A percentile compares a stretch with the other conserved stretches of the same genome.
These are phyloP conservation scores for Penicillium sp. DNA, from an alignment of 2,329 filamentous ascomycete species.

Conservation along the genomic window DNA sequence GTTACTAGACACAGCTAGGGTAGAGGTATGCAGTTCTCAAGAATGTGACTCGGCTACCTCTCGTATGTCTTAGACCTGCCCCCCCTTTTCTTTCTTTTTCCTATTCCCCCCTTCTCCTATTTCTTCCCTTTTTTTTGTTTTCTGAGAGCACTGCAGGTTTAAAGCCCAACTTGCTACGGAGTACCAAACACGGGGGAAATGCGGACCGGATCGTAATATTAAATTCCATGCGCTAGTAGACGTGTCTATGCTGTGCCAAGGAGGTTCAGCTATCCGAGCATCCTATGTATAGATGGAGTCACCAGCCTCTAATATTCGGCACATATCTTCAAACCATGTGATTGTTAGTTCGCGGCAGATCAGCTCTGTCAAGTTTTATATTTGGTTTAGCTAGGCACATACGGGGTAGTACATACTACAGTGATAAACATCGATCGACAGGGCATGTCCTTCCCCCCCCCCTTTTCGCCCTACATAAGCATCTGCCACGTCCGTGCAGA, in stretches of 20 bases:
- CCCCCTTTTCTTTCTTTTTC: neutral
- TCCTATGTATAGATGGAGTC: neutral
- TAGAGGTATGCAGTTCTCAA: slow-evolving; percentile 5
- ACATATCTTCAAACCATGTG: slow-evolving; percentile 5
- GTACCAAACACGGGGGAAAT: slow-evolving; percentile 8
- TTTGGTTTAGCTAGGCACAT: neutral
- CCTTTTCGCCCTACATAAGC: neutral
- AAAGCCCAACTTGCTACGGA: neutral
- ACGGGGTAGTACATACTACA: neutral
- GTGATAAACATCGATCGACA: slow-evolving; percentile 13
- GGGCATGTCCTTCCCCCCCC: slow-evolving; percentile 5
- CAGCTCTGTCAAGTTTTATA: slow-evolving; percentile 3
- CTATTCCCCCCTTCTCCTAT: neutral
- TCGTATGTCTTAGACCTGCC: neutral
- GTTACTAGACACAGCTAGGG: neutral
- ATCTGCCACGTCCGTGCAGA: slow-evolving; percentile 16
- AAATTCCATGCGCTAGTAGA: slow-evolving; percentile 5
- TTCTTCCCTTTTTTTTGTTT: neutral
- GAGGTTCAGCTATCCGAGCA: neutral
- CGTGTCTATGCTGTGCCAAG: slow-evolving; percentile 4
- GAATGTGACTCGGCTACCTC: slow-evolving; percentile 11
- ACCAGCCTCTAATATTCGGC: slow-evolving; percentile 1
- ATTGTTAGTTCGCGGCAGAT: slow-evolving; percentile 5
- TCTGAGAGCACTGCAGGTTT: neutral
- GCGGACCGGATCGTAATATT: slow-evolving; percentile 12